phyloP scores from a whole-genome alignment of 2,329 filamentous ascomycete species.

The Fusarium mundagurra region DNA sequence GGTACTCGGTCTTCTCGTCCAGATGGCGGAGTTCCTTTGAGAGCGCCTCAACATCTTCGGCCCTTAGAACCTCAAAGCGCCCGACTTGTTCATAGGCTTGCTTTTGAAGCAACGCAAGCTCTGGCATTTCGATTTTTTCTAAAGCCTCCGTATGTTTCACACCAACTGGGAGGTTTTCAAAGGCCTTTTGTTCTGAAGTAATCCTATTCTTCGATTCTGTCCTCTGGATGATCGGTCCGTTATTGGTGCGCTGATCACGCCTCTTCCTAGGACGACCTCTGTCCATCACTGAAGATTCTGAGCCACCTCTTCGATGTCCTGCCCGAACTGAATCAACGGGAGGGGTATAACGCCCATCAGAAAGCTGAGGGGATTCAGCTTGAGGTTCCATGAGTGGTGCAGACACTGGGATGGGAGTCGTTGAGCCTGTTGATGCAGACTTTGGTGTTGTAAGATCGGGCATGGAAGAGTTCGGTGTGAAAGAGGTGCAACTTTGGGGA shows the following conservation, averaged over 20 bases:
- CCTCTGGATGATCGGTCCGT: conserved; percentile 50
- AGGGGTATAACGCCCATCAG: conserved; percentile 50
- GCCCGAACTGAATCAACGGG: conserved; percentile 33
- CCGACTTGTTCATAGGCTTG: conserved; percentile 71
- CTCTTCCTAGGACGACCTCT: conserved; percentile 69
- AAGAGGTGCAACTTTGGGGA: conserved; percentile 56
- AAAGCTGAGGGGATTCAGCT: conserved; percentile 56
- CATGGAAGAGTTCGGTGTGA: conserved; percentile 47
- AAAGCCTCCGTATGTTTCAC: conserved; percentile 63
- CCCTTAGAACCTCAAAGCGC: conserved; percentile 71
- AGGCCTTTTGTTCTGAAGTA: conserved; percentile 65
- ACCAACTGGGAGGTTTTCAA: conserved; percentile 69
- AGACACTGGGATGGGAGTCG: conserved; percentile 60
- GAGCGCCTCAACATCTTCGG: conserved; percentile 70
- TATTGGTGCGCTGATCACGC: conserved; percentile 53
- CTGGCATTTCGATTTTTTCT: conserved; percentile 57
- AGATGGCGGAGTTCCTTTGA: conserved; percentile 79
- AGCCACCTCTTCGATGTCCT: conserved; percentile 63
- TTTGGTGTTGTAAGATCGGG: conserved; percentile 54
- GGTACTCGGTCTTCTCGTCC: conserved; percentile 82
- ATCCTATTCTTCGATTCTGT: conserved; percentile 56
- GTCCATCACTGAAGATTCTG: conserved; percentile 68
- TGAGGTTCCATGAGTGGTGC: conserved; percentile 55
- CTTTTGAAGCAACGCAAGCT: conserved; percentile 63
- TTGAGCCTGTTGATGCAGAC: conserved; percentile 53